Evolutionary conservation across 129 eudicot genomes (phyloP).

Genomic region (Chrysanthemum lavandulifolium): DNA sequence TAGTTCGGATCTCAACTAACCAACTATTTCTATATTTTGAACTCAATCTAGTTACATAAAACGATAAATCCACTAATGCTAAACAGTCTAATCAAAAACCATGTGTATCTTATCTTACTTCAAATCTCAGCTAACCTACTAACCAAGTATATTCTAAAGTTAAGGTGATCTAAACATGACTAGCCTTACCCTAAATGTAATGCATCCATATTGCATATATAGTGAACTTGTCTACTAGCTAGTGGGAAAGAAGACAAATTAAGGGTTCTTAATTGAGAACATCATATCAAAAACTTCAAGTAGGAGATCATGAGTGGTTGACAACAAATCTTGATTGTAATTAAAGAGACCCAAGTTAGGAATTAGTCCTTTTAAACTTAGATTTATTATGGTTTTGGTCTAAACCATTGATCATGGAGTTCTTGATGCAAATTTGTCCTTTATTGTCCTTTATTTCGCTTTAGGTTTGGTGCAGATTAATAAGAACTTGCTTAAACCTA

Average conservation of each 20-base stretch:
- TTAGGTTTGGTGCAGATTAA: constrained; percentile 42
- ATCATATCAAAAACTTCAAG: constrained; percentile 28
- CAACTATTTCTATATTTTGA: background rate
- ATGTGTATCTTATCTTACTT: background rate
- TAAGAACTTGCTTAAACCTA: constrained; percentile 46
- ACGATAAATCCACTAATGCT: background rate
- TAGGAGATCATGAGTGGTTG: constrained; percentile 37
- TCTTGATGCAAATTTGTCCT: constrained; percentile 40
- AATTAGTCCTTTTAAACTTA: constrained; percentile 39
- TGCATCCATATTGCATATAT: constrained; percentile 10
- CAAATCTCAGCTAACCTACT: background rate
- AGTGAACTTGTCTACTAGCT: constrained; percentile 30
- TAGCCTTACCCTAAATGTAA: constrained; percentile 1
- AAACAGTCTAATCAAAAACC: background rate
- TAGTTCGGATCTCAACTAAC: too few species aligned
- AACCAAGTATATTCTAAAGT: background rate
- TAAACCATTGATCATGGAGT: constrained; percentile 55
- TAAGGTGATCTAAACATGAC: constrained; percentile 9
- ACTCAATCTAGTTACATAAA: background rate
- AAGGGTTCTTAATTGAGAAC: constrained; percentile 19
- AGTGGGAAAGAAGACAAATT: constrained; percentile 33
- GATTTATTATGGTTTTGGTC: constrained; percentile 39
- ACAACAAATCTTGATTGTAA: constrained; percentile 40
- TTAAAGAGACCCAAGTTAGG: constrained; percentile 53
- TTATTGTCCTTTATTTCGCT: constrained; percentile 38